These are phyloP conservation scores for Microglena sp. DNA, from an alignment of 139 green algal genomes.

Conservation along the genomic window DNA sequence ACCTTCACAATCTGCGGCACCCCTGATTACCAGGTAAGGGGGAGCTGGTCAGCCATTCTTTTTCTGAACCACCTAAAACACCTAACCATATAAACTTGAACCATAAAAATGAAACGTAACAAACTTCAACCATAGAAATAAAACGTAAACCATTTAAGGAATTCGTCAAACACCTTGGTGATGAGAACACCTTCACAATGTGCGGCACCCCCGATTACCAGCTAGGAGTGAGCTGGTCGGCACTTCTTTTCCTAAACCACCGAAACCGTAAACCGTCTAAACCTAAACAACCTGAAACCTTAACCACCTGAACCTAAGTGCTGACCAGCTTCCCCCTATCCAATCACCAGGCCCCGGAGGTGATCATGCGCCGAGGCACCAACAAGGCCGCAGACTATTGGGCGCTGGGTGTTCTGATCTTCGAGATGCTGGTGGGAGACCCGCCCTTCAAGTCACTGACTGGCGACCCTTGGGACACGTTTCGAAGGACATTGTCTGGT, in stretches of 20 bases:
- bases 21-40: constrained; percentile 74
- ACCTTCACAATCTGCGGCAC: constrained; percentile 84
- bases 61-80: no score
- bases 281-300: no score
- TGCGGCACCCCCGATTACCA: constrained; percentile 83
- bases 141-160: no score
- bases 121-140: no score
- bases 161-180: constrained; percentile 68
- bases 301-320: no score
- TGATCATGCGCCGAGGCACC: constrained; percentile 69
- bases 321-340: no score
- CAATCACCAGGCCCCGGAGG: constrained; percentile 29
- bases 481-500: constrained; percentile 57
- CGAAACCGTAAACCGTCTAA: no score
- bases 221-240: no score
- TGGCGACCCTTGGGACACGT: constrained; percentile 60
- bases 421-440: constrained; percentile 70
- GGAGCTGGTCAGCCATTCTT: no score
- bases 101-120: no score
- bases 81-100: no score
- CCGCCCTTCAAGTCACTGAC: constrained; percentile 67
- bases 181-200: constrained; percentile 68
- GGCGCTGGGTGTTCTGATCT: constrained; percentile 75
- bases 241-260: no score
- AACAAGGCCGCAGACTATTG: constrained; percentile 68